Evolutionary conservation across 116 monocot genomes (phyloP), one percentile per base, ranked within the genome.

Genomic region (Trichopus zeylanicus): DNA sequence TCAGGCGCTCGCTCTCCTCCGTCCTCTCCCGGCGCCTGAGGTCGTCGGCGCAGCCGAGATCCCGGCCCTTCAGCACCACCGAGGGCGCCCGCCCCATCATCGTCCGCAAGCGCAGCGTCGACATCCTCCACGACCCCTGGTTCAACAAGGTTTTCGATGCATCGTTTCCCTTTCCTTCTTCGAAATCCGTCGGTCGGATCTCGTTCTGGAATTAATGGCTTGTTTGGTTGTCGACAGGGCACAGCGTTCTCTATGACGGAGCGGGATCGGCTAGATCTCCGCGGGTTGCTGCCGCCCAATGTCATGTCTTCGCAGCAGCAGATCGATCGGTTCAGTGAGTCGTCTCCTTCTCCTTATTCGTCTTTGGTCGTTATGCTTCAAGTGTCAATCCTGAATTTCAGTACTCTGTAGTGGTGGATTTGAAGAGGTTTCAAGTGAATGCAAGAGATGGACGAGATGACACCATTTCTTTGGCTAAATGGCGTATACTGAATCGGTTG

Each of bases 111-210:
- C 74, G 91, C 56, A 82, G 97, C 71, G 31, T 87, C 70, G 97
- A 97, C 68, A 91, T 97, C 61, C 91, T 97, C 55, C 91, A 97
- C 63, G 84, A 97, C 61, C 91, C 97, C 24, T 91, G 90, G 97
- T 97, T 87, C 78, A 97, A 97, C 68, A 87, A 91, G 87, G 97
- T 87, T 6, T 5, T 20, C 1, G 20, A 18, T 39, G n/a, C n/a
- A n/a, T n/a, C n/a, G n/a, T n/a, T n/a, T n/a, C 31, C 24, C 7
- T 3, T 21, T 24, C 18, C 5, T 69, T 42, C 29, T 33, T 62
- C 9, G 28, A 10, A 8, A 13, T 5, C 32, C 32, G 8, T 33
- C 32, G 32, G n/a, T 13, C n/a, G 13, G 6, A 13, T 18, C 42
- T 42, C 2, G 0, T 31, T 56, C 56, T 30, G 8, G 18, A 2